Evolutionary conservation across 1,139 yeast species (phyloP).

Genomic region (Geotrichum phurueaensis): DNA sequence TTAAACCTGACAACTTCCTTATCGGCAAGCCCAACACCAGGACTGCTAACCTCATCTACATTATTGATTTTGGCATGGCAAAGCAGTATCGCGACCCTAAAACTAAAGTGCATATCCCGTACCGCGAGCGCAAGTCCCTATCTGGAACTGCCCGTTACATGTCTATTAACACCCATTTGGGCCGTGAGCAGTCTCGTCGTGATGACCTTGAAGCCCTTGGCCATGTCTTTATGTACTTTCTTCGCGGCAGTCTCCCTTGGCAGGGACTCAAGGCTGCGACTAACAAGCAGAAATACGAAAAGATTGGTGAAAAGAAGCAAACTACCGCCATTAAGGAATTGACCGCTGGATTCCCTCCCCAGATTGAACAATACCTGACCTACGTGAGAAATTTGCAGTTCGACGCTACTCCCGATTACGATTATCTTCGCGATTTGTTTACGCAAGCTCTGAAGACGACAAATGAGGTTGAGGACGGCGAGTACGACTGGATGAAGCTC

Average conservation of each 20-base stretch:
- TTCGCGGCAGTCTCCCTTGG: constrained; percentile 96
- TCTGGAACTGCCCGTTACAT: constrained; percentile 97
- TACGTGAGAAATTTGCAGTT: constrained; percentile 78
- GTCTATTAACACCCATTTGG: constrained; percentile 96
- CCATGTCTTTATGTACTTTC: constrained; percentile 88
- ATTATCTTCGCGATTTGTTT: constrained; percentile 70
- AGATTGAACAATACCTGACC: constrained; percentile 79
- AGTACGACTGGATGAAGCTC: constrained; percentile 91
- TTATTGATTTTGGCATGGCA: constrained; percentile 89
- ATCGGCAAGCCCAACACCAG: constrained; percentile 58
- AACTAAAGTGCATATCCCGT: constrained; percentile 92
- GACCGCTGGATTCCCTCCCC: constrained; percentile 78
- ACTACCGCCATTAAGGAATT: constrained; percentile 73
- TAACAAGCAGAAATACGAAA: constrained; percentile 92
- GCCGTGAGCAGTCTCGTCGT: constrained; percentile 91
- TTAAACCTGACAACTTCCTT: constrained; percentile 91
- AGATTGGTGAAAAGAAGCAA: constrained; percentile 91
- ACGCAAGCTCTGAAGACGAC: constrained; percentile 64
- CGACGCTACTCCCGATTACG: constrained; percentile 93
- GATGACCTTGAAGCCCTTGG: constrained; percentile 95
- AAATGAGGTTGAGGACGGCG: constrained; percentile 75
- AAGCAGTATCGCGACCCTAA: constrained; percentile 94
- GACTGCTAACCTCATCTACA: constrained; percentile 48
- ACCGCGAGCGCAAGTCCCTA: constrained; percentile 86
- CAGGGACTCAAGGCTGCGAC: constrained; percentile 98